phyloP scores from a whole-genome alignment of 306 rosid genomes.

The Trifolium fragiferum region DNA sequence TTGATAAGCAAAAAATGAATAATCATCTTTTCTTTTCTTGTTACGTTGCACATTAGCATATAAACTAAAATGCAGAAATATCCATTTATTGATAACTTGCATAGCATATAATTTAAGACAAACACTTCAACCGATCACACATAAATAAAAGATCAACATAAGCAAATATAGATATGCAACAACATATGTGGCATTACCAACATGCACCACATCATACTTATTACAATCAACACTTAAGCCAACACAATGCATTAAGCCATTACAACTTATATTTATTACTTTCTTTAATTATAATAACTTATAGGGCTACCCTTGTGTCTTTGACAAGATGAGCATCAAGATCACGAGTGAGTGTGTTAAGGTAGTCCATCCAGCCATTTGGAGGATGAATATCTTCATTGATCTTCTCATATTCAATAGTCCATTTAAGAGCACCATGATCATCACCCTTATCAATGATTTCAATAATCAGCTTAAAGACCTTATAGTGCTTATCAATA shows the following conservation, averaged over 20 bases:
- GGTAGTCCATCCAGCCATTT: conserved; percentile 4
- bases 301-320: neutral
- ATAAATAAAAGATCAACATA: no score
- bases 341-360: conserved; percentile 7
- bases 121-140: no score
- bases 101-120: no score
- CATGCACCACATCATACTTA: no score
- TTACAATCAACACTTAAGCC: neutral
- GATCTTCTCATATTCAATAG: conserved; percentile 39
- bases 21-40: no score
- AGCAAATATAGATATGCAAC: no score
- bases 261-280: neutral
- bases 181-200: no score
- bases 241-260: neutral
- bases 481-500: conserved; percentile 1
- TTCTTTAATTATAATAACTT: no score
- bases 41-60: no score
- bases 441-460: neutral
- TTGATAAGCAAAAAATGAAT: no score
- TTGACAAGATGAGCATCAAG: conserved; percentile 35
- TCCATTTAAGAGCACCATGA: conserved; percentile 24
- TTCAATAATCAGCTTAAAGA: neutral
- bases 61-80: no score
- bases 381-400: conserved; percentile 37
- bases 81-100: no score